Base-by-base conservation (phyloP, 768 basidiomycete genomes). In the Pulveroboletus sp. region DNA sequence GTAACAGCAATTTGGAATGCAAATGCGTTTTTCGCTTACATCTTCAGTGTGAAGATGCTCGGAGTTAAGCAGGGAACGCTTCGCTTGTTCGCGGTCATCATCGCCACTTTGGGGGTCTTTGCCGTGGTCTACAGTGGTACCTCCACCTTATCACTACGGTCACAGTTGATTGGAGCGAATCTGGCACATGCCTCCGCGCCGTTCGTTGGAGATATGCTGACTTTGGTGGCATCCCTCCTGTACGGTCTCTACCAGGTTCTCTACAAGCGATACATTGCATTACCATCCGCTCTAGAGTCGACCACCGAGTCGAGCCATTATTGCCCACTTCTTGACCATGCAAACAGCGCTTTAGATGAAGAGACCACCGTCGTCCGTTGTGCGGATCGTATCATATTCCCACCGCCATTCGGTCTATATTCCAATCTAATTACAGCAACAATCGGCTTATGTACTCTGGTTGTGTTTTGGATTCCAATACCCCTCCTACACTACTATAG, bases 1-100 rank as follows among this genome's bases (percentile, higher is more conserved):
- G 81, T 93, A 26, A 94, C 91, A 72, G 82, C 82, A 17, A 80
- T 93, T 26, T 92, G 89, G 83, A 94, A 95, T 63, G 84, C 87
- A 8, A 89, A 88, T 59, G 86, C 89, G 1, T 93, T 97, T 72
- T 93, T 92, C 67, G 88, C 89, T 6, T 98, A 97, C 63, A 64
- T 92, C 26, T 80, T 97, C 64, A 80, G 84, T n/a, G 81, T 93
- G 53, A 80, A 80, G 57, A 58, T 92, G 3, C 82, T 84, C 53
- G 71, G 76, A 18, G 69, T 81, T 24, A 71, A 74, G 56, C 84
- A 85, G 86, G 79, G 87, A 53, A 55, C 76, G 14, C 72, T 79
- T 39, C 83, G 79, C 38, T 69, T 93, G 30, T 62, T 79, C 24
- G 84, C 91, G 13, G 93, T 98, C 15, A 61, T 78, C 13, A 69